Base-by-base conservation (phyloP, 805 yeast species). In the Ogataea pignaliae region DNA sequence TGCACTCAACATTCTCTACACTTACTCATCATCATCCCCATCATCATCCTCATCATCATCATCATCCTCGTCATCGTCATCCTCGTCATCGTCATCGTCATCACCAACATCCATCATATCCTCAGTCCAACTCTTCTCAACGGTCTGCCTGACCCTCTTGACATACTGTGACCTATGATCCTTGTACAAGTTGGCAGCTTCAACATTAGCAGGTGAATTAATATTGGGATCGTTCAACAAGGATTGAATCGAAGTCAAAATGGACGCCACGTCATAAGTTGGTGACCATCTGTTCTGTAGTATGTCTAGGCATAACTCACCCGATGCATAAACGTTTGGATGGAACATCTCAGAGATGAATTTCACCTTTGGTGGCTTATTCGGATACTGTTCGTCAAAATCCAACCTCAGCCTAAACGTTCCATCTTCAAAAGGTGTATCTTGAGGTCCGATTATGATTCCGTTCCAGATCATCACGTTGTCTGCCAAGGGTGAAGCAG, bases 401-500 rank as follows among this genome's bases (percentile, higher is more conserved):
- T 87, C 91, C 54, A 93, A 66, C 43, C 81, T 75, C 48, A 93
- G 72, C 46, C 95, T 76, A 66, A 93, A 93, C 0, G 98, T 93
- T 12, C 99, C 99, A 61, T 93, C 99, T 64, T 93, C 99, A 61
- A 88, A 93, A 3, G 99, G 98, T 0, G 99, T 93, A 52, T 89
- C 97, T 21, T 91, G 83, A 1, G 99, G 99, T 0, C 99, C 99
- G 45, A 93, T 90, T 50, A 93, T 93, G 46, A 93, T 96, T 0
- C 97, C 99, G 65, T 93, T 93, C 90, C 99, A 93, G 32, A 87
- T 78, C 96, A 93, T 89, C 41, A 93, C 97, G 59, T 93, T 93
- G 62, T 93, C 98, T 4, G 98, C 89, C 41, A 91, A 76, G 4
- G 99, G 99, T 5, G 96, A 87, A 0, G 99, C 99, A 6, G 96